Conservation (phyloP, 257 asterid genomes). For the Fraxinus excelsior region DNA sequence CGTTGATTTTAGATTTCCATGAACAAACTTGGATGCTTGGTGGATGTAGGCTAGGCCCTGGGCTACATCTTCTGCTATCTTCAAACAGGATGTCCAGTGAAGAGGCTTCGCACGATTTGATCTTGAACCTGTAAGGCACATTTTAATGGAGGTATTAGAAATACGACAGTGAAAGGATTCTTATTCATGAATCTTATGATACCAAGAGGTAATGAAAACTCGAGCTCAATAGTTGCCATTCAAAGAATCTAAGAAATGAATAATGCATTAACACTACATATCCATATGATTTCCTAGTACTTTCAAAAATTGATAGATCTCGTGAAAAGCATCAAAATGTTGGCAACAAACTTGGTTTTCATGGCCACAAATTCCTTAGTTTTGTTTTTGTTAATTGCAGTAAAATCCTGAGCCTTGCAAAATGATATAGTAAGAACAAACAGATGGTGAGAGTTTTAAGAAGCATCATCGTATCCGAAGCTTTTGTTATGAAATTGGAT, state of each 20-base stretch:
- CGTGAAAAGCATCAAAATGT: too few relatives aligned
- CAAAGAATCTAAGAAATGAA: not conserved
- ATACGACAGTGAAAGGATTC: not conserved
- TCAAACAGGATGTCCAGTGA: constrained; percentile 97
- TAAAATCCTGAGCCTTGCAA: not conserved
- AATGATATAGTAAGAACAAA: not conserved
- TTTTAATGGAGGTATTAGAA: not conserved
- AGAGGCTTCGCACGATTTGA: constrained; percentile 85
- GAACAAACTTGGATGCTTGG: constrained; percentile 81
- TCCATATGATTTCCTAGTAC: not conserved
- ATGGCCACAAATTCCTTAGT: not conserved
- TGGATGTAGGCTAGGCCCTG: constrained; percentile 96
- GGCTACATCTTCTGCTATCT: constrained; percentile 93
- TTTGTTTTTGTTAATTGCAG: too few relatives aligned
- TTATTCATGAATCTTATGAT: not conserved
- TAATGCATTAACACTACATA: not conserved
- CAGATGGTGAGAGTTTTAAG: not conserved
- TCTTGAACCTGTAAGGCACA: constrained; percentile 54
- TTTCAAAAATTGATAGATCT: not conserved
- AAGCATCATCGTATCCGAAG: too few relatives aligned
- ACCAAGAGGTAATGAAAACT: not conserved
- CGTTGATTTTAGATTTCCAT: constrained; percentile 89
- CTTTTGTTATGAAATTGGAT: too few relatives aligned
- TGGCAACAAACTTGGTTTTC: not conserved
- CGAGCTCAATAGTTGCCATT: not conserved